These are phyloP conservation scores for Alternaria dauci DNA, from an alignment of 2,329 filamentous ascomycete species.

Conservation along the genomic window DNA sequence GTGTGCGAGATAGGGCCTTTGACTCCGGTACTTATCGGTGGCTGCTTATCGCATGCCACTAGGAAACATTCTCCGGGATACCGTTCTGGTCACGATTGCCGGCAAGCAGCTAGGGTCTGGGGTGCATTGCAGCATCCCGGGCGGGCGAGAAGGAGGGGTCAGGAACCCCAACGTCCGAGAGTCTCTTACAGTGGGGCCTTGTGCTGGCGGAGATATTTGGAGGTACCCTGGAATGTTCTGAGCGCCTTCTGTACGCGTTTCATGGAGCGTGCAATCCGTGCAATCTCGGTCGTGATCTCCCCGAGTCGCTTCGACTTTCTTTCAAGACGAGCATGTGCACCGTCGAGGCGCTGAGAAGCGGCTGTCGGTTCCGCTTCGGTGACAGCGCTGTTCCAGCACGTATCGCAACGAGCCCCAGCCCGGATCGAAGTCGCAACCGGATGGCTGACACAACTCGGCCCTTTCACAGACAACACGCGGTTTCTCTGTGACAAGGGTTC, in stretches of 20 bases:
- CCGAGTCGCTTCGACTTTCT: background rate
- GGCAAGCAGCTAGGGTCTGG: slow-evolving; percentile 6
- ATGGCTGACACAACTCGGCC: slow-evolving; percentile 10
- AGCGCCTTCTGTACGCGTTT: slow-evolving; percentile 8
- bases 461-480: slow-evolving; percentile 1
- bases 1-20: slow-evolving; percentile 4
- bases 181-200: slow-evolving; percentile 3
- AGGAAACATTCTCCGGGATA: slow-evolving; percentile 6
- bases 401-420: slow-evolving; percentile 3
- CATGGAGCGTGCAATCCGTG: background rate
- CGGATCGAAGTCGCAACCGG: slow-evolving; percentile 4
- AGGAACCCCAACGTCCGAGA: slow-evolving; percentile 21
- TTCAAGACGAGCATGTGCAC: background rate
- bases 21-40: slow-evolving; percentile 3
- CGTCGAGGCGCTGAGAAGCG: background rate
- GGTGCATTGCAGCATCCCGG: slow-evolving; percentile 6
- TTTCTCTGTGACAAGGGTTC: slow-evolving; percentile 3
- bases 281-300: slow-evolving; percentile 10
- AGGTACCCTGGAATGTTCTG: background rate
- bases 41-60: slow-evolving; percentile 4
- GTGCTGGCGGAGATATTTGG: slow-evolving; percentile 1
- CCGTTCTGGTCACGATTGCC: background rate
- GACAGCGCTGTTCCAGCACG: background rate
- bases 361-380: background rate
- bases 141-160: background rate